phyloP scores from a whole-genome alignment of 2,329 filamentous ascomycete species.

The Elsinoe batatas region DNA sequence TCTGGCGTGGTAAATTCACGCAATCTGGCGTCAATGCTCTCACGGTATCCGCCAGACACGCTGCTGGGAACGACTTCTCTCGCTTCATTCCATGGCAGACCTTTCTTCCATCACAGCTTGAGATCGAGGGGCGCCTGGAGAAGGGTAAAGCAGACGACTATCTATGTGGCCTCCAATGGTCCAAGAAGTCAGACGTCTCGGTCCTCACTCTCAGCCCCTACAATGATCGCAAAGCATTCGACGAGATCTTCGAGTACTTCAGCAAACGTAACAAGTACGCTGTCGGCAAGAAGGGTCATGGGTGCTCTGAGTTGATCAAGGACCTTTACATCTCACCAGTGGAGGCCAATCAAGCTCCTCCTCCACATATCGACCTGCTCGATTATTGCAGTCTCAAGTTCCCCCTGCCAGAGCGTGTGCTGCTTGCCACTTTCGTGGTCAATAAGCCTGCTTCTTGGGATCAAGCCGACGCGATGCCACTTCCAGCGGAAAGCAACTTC shows the following conservation, averaged over 20 bases:
- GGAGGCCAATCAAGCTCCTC: conserved; percentile 58
- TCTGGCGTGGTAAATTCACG: conserved; percentile 65
- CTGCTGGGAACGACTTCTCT: conserved; percentile 73
- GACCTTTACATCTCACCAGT: conserved; percentile 90
- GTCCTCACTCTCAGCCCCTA: conserved; percentile 62
- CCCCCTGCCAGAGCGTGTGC: conserved; percentile 60
- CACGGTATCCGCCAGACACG: conserved; percentile 64
- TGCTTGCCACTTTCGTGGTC: conserved; percentile 79
- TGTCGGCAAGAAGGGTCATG: conserved; percentile 64
- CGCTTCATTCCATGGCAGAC: conserved; percentile 60
- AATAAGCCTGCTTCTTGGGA: conserved; percentile 27
- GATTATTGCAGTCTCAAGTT: conserved; percentile 71
- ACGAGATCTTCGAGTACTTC: conserved; percentile 81
- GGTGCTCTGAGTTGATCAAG: conserved; percentile 53
- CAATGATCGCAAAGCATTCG: conserved; percentile 55
- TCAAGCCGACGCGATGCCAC: conserved; percentile 22
- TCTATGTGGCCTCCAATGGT: conserved; percentile 76
- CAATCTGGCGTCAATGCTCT: conserved; percentile 23
- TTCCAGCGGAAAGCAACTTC: conserved; percentile 15
- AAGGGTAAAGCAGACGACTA: conserved; percentile 81
- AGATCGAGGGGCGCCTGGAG: conserved; percentile 70
- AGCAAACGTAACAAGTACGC: conserved; percentile 71
- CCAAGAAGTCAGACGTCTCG: conserved; percentile 70
- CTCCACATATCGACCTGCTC: conserved; percentile 82
- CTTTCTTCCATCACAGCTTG: conserved; percentile 60